Percentiles rank a stretch among this genome's conserved stretches.
Conservation (phyloP, 177 flowering plant genomes). For the Vitis hybrid region DNA sequence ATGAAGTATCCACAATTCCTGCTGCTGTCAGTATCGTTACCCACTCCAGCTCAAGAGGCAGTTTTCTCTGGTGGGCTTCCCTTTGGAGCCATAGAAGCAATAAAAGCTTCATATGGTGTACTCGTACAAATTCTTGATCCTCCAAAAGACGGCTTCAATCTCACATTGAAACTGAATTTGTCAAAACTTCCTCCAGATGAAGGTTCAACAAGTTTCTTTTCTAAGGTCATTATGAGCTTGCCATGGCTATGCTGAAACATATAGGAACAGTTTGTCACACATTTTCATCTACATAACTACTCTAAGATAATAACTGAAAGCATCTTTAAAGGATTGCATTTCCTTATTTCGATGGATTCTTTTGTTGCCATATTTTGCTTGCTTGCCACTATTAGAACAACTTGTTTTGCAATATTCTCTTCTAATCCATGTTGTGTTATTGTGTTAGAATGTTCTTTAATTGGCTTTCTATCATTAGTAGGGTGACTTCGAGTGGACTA, state of each 20-base stretch:
- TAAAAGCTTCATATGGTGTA: slow-evolving; percentile 74
- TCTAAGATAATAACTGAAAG: background rate
- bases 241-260: slow-evolving; percentile 21
- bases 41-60: slow-evolving; percentile 85
- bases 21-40: slow-evolving; percentile 73
- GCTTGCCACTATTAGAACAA: background rate
- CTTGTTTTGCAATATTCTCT: too few relatives aligned
- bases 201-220: slow-evolving; percentile 63
- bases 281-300: background rate
- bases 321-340: background rate
- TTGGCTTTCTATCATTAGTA: too few relatives aligned
- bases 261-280: slow-evolving; percentile 8
- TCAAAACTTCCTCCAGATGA: slow-evolving; percentile 87
- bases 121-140: slow-evolving; percentile 94
- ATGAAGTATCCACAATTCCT: slow-evolving; percentile 72
- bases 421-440: too few relatives aligned
- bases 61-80: slow-evolving; percentile 82
- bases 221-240: slow-evolving; percentile 52
- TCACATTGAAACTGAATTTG: slow-evolving; percentile 83
- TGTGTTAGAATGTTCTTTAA: too few relatives aligned
- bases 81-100: slow-evolving; percentile 88
- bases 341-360: background rate
- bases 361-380: background rate
- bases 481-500: too few relatives aligned
- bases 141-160: slow-evolving; percentile 92